Conservation (phyloP, 176 grass and related monocot species). For the Hyparrhenia diplandra region DNA sequence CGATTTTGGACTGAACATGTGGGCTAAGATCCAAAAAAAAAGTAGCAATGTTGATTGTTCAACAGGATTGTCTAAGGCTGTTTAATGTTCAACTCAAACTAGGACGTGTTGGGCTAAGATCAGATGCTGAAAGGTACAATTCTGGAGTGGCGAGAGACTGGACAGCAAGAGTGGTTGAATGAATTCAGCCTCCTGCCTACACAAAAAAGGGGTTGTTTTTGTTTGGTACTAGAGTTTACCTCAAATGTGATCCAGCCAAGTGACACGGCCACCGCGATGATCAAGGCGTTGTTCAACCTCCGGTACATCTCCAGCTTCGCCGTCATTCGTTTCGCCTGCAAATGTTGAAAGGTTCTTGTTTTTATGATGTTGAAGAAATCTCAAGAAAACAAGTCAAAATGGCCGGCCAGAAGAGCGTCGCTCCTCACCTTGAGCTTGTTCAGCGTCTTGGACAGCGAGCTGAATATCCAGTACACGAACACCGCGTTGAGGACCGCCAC, state of each 20-base stretch:
- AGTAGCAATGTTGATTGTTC: neutral
- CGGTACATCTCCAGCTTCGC: slow-evolving; percentile 71
- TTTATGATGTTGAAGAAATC: neutral
- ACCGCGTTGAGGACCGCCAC: slow-evolving; percentile 53
- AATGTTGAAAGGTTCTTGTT: neutral
- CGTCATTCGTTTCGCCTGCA: slow-evolving; percentile 53
- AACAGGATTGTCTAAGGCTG: neutral
- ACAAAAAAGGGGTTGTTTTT: neutral
- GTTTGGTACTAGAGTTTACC: slow-evolving; percentile 20
- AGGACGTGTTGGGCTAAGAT: neutral
- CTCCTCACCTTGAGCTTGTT: slow-evolving; percentile 56
- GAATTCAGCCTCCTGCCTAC: neutral
- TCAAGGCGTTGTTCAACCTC: slow-evolving; percentile 55
- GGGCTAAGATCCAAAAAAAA: neutral
- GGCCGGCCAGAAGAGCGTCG: neutral
- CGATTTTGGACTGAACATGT: neutral
- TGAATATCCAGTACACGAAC: slow-evolving; percentile 81
- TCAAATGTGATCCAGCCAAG: slow-evolving; percentile 74
- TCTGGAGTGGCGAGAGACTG: neutral
- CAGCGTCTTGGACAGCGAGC: slow-evolving; percentile 51
- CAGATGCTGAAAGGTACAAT: neutral
- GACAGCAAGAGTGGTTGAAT: neutral
- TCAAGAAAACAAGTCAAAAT: neutral
- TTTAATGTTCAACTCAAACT: neutral
- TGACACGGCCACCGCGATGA: slow-evolving; percentile 47